phyloP scores from a whole-genome alignment of 2,329 filamentous ascomycete species.

The Endoconidiophora polonica region DNA sequence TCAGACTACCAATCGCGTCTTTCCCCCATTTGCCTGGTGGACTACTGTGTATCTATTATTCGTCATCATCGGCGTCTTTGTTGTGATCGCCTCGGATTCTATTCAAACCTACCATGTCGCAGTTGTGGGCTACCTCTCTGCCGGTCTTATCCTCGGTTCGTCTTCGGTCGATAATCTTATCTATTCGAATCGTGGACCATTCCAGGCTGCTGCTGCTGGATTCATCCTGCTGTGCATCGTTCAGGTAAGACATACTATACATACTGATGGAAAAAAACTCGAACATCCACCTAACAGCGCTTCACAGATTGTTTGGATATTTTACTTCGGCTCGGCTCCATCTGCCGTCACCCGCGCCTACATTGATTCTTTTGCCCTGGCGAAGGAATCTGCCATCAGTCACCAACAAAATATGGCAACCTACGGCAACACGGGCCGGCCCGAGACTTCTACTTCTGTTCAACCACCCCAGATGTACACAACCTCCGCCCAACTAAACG shows the following conservation, averaged over 20 bases:
- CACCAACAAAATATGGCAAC: constrained; percentile 56
- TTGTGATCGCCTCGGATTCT: constrained; percentile 71
- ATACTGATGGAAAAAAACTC: constrained; percentile 13
- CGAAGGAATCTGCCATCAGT: constrained; percentile 63
- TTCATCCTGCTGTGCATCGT: constrained; percentile 92
- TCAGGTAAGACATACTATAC: constrained; percentile 41
- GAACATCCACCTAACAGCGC: neutral
- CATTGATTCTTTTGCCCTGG: constrained; percentile 85
- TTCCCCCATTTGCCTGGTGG: constrained; percentile 90
- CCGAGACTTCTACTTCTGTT: constrained; percentile 65
- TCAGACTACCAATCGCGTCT: constrained; percentile 28
- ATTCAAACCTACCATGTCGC: constrained; percentile 83
- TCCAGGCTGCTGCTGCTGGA: constrained; percentile 77
- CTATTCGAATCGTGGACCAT: constrained; percentile 54
- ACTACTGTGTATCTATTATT: constrained; percentile 71
- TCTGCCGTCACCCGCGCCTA: constrained; percentile 74
- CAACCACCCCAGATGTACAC: constrained; percentile 93
- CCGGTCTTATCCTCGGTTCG: constrained; percentile 69
- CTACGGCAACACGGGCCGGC: constrained; percentile 54
- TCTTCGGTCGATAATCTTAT: constrained; percentile 76
- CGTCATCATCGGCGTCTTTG: constrained; percentile 60
- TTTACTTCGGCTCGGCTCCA: constrained; percentile 92
- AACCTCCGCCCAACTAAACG: constrained; percentile 82
- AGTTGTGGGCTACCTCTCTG: constrained; percentile 70
- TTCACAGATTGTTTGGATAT: constrained; percentile 82